Evolutionary conservation across 2,329 filamentous ascomycete species (phyloP), one percentile per base, ranked within the genome.

Genomic region (Ceratocystis harringtonii): DNA sequence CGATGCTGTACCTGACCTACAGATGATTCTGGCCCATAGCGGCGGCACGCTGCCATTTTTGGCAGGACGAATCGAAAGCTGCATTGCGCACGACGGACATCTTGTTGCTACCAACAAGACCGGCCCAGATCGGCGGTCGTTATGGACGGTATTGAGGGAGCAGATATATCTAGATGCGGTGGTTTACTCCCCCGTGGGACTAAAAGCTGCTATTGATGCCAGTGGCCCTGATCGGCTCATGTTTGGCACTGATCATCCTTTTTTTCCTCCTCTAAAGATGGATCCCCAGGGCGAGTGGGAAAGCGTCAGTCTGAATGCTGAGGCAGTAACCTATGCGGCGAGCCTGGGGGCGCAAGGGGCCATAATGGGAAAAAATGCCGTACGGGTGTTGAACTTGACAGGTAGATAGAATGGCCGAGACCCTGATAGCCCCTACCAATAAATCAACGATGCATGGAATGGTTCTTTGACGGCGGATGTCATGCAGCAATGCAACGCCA

Each of bases 161-260:
- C 94, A 96, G 76, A 82, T 96, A 58, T 94, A 91, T 72, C 81
- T 96, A 1, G 91, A 96, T 75, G 90, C 90, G 0, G 91, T 95
- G 15, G 83, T 95, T 5, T 91, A 94, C 74, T 89, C 86, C 0
- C 84, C 87, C 60, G 84, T 89, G 8, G 88, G 87, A 0, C 73
- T 92, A 66, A 84, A 81, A 70, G 87, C 87, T 1, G 89, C 89
- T 0, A 79, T 89, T 1, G 81, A 85, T 25, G 86, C 86, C 0
- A 79, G 81, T 67, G 87, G 88, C 0, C 78, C 79, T 0, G 88
- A 91, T 70, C 79, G 88, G 67, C 75, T 92, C 62, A 82, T 92
- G 78, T 92, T 92, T 75, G 89, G 88, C 30, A 92, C 88, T 0
- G 89, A 92, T 72, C 87, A 92, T 73, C 89, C 89, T 0, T 92